Evolutionary conservation across 2,329 filamentous ascomycete species (phyloP).

Genomic region (Thelonectria discophora): DNA sequence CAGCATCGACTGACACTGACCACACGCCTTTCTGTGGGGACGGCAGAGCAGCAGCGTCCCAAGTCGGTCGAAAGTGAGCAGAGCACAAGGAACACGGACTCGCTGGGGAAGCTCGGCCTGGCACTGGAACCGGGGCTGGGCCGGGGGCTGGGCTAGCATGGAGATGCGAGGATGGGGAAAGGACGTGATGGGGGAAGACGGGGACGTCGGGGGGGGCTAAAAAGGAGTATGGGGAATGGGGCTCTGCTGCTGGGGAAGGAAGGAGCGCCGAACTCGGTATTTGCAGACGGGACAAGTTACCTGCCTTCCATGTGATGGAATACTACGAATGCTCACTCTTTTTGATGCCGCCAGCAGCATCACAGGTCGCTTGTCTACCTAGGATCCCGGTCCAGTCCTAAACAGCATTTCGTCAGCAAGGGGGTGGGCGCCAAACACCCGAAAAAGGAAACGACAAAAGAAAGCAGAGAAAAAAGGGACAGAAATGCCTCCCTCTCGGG

Average conservation of each 20-base stretch:
- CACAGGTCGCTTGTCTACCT: too few species aligned
- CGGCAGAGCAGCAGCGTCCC: slow-evolving; percentile 17
- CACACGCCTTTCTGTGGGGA: slow-evolving; percentile 15
- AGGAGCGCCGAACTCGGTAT: slow-evolving; percentile 30
- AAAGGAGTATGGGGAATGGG: slow-evolving; percentile 37
- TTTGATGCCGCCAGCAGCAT: too few species aligned
- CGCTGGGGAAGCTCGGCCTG: slow-evolving; percentile 29
- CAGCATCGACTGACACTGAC: neutral
- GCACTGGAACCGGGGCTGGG: slow-evolving; percentile 37
- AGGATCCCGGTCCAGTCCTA: too few species aligned
- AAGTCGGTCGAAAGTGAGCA: too few species aligned
- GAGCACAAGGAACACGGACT: slow-evolving; percentile 20
- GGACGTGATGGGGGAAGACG: slow-evolving; percentile 30
- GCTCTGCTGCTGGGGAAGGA: slow-evolving; percentile 35
- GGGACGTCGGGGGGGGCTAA: slow-evolving; percentile 32
- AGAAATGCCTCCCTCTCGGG: neutral
- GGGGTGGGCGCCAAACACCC: too few species aligned
- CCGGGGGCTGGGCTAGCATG: slow-evolving; percentile 25
- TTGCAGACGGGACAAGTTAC: slow-evolving; percentile 14
- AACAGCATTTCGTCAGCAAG: too few species aligned
- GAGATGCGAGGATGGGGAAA: slow-evolving; percentile 19
- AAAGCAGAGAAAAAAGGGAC: neutral
- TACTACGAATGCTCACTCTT: too few species aligned
- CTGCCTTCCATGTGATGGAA: too few species aligned
- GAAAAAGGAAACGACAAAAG: too few species aligned